phyloP scores from a whole-genome alignment of 768 basidiomycete genomes.

The Boletus tomentosulus region DNA sequence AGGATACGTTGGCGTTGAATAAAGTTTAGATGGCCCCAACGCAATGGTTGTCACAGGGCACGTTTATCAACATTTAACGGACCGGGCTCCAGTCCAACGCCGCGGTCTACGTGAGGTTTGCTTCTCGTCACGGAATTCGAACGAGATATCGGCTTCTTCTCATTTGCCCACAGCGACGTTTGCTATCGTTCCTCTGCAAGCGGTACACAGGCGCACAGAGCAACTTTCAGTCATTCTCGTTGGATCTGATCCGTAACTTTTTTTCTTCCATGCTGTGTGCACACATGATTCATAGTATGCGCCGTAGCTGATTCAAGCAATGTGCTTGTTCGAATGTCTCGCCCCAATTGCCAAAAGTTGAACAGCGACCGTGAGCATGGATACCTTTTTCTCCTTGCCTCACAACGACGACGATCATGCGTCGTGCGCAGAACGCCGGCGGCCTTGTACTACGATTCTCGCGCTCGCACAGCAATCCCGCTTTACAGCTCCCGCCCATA shows the following conservation, averaged over 20 bases:
- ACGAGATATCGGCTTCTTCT: slow-evolving; percentile 6
- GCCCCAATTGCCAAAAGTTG: neutral
- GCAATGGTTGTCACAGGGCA: neutral
- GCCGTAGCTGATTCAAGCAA: neutral
- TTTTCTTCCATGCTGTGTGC: neutral
- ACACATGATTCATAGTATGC: neutral
- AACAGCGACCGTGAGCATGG: slow-evolving; percentile 4
- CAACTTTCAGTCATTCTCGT: neutral
- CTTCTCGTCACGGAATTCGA: slow-evolving; percentile 8
- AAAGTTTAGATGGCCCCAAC: neutral
- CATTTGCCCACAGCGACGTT: slow-evolving; percentile 7
- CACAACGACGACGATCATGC: slow-evolving; percentile 4
- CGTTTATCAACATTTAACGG: slow-evolving; percentile 5
- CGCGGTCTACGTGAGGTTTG: neutral
- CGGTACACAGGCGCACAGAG: neutral
- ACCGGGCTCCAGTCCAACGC: neutral
- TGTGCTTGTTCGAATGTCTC: neutral
- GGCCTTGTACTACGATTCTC: neutral
- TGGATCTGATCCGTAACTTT: neutral
- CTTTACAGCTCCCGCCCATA: neutral
- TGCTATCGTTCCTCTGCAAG: neutral
- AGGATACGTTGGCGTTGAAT: neutral
- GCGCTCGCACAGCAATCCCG: slow-evolving; percentile 3
- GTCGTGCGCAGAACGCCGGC: neutral
- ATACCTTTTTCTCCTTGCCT: slow-evolving; percentile 2